Percentiles rank a stretch among this genome's conserved stretches.
These are phyloP conservation scores for Eucalyptus globulus DNA, from an alignment of 345 rosid species.

Conservation along the genomic window DNA sequence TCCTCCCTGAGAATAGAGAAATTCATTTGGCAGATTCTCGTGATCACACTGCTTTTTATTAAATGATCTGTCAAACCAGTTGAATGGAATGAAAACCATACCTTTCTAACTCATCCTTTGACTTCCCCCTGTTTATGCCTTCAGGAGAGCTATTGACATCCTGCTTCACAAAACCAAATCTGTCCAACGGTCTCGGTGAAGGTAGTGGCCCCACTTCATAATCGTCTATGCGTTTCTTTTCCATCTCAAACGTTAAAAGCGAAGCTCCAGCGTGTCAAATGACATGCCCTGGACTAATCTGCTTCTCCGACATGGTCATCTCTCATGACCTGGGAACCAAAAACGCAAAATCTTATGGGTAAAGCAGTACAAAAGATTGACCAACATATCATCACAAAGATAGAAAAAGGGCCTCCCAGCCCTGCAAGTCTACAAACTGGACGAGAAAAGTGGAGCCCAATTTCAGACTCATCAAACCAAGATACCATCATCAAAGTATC, in stretches of 20 bases:
- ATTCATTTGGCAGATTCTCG: not conserved
- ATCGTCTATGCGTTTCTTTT: conserved; percentile 46
- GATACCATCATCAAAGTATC: not conserved
- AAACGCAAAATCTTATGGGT: not conserved
- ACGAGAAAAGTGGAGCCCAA: not conserved
- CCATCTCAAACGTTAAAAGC: conserved; percentile 22
- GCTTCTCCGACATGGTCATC: not conserved
- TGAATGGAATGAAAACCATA: conserved; percentile 2
- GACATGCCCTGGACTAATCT: not conserved
- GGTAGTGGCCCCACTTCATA: conserved; percentile 59
- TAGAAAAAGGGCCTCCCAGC: not conserved
- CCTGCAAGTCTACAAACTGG: not conserved
- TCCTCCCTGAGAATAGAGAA: conserved; percentile 47
- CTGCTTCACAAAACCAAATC: conserved; percentile 71
- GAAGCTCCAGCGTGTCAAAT: not conserved
- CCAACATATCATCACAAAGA: not conserved
- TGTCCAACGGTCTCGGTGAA: conserved; percentile 48
- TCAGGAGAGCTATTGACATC: conserved; percentile 43
- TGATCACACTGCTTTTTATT: not conserved
- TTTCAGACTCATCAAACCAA: not conserved
- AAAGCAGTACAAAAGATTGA: not conserved
- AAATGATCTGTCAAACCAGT: not conserved
- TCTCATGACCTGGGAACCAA: not conserved
- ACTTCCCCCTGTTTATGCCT: conserved; percentile 32
- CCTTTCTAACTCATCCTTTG: conserved; percentile 40